Percentiles rank a stretch among this genome's conserved stretches.
Conservation (phyloP, 2,329 filamentous ascomycete genomes). For the Alternaria novae-zelandiae region DNA sequence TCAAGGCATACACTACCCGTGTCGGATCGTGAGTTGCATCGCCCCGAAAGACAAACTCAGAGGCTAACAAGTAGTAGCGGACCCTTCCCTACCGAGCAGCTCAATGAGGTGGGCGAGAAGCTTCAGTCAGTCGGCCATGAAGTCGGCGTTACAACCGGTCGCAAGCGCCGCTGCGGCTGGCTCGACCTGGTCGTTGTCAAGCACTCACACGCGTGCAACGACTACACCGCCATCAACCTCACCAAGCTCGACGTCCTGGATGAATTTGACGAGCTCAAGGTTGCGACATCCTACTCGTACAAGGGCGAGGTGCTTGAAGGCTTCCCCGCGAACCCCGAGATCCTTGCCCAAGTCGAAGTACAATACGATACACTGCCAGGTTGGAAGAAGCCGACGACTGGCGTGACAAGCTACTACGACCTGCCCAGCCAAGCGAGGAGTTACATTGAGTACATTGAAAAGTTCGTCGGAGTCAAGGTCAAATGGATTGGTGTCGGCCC, state of each 20-base stretch:
- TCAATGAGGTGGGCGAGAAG: slow-evolving; percentile 63
- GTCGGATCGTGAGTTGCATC: slow-evolving; percentile 51
- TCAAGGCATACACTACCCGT: slow-evolving; percentile 72
- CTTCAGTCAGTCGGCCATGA: slow-evolving; percentile 64
- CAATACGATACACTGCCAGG: slow-evolving; percentile 72
- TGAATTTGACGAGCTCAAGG: slow-evolving; percentile 75
- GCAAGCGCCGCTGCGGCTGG: slow-evolving; percentile 68
- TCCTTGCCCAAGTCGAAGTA: slow-evolving; percentile 66
- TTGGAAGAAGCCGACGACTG: slow-evolving; percentile 70
- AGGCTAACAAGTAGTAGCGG: slow-evolving; percentile 54
- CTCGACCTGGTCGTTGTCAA: slow-evolving; percentile 73
- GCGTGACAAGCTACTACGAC: slow-evolving; percentile 65
- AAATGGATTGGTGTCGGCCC: slow-evolving; percentile 73
- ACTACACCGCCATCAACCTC: slow-evolving; percentile 70
- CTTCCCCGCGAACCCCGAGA: slow-evolving; percentile 69
- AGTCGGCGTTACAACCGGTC: slow-evolving; percentile 63
- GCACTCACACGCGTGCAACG: slow-evolving; percentile 69
- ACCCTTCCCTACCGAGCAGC: slow-evolving; percentile 72
- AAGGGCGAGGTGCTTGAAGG: slow-evolving; percentile 63
- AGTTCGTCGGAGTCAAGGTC: slow-evolving; percentile 67
- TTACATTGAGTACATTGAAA: slow-evolving; percentile 72
- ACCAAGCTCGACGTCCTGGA: slow-evolving; percentile 76
- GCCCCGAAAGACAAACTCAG: too few relatives aligned
- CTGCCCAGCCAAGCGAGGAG: slow-evolving; percentile 68
- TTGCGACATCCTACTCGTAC: slow-evolving; percentile 72